Conservation (phyloP, 352 stramenopile species). For the Phytopythium delawarense region DNA sequence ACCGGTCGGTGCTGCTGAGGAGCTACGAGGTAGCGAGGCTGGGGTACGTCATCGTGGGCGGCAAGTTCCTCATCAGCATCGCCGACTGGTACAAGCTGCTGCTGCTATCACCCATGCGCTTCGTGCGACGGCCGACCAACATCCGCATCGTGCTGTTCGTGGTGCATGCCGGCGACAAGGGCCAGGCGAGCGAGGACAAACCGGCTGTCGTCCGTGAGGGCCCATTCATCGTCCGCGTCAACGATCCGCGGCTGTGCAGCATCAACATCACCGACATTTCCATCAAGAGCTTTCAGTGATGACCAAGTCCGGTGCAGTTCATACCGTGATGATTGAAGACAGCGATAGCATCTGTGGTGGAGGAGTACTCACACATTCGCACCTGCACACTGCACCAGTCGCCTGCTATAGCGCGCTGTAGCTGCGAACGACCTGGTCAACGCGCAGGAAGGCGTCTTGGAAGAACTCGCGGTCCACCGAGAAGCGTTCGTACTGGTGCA, state of each 20-base stretch:
- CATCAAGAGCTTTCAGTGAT: constrained; percentile 4
- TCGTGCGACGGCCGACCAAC: constrained; percentile 15
- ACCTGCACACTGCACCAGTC: background rate
- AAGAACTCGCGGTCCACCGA: constrained; percentile 57
- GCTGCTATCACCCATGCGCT: constrained; percentile 14
- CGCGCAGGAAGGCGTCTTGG: constrained; percentile 51
- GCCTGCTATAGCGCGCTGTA: constrained; percentile 24
- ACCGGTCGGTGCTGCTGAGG: constrained; percentile 11
- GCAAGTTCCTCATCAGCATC: constrained; percentile 18
- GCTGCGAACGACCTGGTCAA: constrained; percentile 75
- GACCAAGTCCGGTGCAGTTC: background rate
- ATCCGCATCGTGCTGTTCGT: constrained; percentile 27
- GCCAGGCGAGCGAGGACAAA: background rate
- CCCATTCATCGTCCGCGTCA: constrained; percentile 22
- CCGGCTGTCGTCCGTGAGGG: constrained; percentile 10
- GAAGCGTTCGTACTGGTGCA: constrained; percentile 62
- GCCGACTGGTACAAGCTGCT: constrained; percentile 18
- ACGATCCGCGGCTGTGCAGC: constrained; percentile 19
- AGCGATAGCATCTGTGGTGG: background rate
- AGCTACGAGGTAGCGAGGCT: constrained; percentile 37
- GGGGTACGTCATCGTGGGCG: constrained; percentile 30
- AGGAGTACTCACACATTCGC: background rate
- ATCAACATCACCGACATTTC: constrained; percentile 20
- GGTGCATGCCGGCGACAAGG: constrained; percentile 7
- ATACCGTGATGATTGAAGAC: background rate